Base-by-base conservation (phyloP, 2,329 filamentous ascomycete genomes). In the Plectosphaerella sp. region DNA sequence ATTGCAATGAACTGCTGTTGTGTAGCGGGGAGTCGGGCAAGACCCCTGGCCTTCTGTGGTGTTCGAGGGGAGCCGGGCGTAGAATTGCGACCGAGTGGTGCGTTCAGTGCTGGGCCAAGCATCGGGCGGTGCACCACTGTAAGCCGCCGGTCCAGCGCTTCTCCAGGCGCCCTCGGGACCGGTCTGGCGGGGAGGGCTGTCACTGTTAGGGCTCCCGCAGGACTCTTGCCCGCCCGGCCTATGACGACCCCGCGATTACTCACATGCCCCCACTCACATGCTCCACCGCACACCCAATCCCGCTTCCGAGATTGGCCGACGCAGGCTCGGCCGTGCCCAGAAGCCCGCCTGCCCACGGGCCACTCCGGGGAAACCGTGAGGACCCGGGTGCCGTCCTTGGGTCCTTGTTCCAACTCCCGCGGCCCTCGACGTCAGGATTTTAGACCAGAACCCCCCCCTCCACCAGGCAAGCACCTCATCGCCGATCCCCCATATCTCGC, bases 171-270 rank as follows among this genome's bases (percentile, higher is more conserved):
- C 22, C 22, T 33, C 28, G 28, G 28, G 28, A 9, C 28, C 28
- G 8, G 28, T 33, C 28, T 33, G 3, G 28, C 28, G 28, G 22
- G 22, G 28, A 33, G 8, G 28, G 41, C 41, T 43, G 41, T 43
- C 41, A 43, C 15, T 43, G 41, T 20, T 43, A 18, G 16, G 37
- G 15, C 14, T 41, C 37, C 37, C 14, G 37, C 37, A n/a, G 37
- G 37, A 12, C 18, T n/a, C 10, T 18, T 12, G n/a, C 10, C 41
- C 16, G 7, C 11, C 18, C 16, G 18, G n/a, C 41, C 41, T 43
- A 69, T 70, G 54, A 61, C 48, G 59, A 62, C 64, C 64, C 64
- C 64, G 62, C 63, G 59, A 71, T 71, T 71, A 63, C 54, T 57
- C 55, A 60, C 53, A 53, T 16, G 22, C n/a, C 18, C 33, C 35